Evolutionary conservation across 169 alveolate genomes (phyloP).

Genomic region (Besnoitia besnoiti): DNA sequence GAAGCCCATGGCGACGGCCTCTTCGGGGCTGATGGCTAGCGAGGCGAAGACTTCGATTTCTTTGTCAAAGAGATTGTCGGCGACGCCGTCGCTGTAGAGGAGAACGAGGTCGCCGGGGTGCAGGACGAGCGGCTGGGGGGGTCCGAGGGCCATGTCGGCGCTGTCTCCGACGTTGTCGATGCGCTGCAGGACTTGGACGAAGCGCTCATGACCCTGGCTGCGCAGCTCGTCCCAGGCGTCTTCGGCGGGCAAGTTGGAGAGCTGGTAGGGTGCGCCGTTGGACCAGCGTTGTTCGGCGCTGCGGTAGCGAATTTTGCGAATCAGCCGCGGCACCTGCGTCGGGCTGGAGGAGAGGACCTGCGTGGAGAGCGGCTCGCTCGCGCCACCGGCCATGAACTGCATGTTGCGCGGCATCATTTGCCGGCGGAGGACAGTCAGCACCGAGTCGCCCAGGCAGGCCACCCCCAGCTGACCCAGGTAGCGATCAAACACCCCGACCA

Average conservation of each 20-base stretch:
- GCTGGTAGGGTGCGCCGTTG: slow-evolving; percentile 81
- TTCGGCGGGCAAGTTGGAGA: slow-evolving; percentile 74
- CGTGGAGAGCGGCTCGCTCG: neutral
- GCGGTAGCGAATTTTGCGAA: slow-evolving; percentile 74
- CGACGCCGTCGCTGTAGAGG: slow-evolving; percentile 77
- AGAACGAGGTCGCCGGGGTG: slow-evolving; percentile 78
- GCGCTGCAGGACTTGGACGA: slow-evolving; percentile 72
- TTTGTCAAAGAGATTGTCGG: slow-evolving; percentile 76
- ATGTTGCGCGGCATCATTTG: slow-evolving; percentile 74
- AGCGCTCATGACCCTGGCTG: slow-evolving; percentile 72
- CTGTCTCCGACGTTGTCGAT: slow-evolving; percentile 78
- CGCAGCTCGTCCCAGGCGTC: slow-evolving; percentile 74
- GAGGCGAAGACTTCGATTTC: slow-evolving; percentile 77
- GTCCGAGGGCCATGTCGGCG: slow-evolving; percentile 74
- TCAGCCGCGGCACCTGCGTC: slow-evolving; percentile 66
- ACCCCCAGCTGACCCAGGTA: slow-evolving; percentile 75
- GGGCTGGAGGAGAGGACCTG: slow-evolving; percentile 11
- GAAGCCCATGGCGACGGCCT: slow-evolving; percentile 72
- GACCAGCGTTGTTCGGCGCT: slow-evolving; percentile 79
- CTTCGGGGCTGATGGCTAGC: slow-evolving; percentile 79
- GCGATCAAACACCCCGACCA: slow-evolving; percentile 75
- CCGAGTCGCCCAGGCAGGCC: slow-evolving; percentile 77
- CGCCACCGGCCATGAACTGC: slow-evolving; percentile 65
- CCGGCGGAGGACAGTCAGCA: slow-evolving; percentile 73
- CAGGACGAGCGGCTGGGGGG: slow-evolving; percentile 73